Evolutionary conservation across 2,329 filamentous ascomycete genomes (phyloP), one percentile per base, ranked within the genome.

Genomic region (Hirsutella minnesotensis): DNA sequence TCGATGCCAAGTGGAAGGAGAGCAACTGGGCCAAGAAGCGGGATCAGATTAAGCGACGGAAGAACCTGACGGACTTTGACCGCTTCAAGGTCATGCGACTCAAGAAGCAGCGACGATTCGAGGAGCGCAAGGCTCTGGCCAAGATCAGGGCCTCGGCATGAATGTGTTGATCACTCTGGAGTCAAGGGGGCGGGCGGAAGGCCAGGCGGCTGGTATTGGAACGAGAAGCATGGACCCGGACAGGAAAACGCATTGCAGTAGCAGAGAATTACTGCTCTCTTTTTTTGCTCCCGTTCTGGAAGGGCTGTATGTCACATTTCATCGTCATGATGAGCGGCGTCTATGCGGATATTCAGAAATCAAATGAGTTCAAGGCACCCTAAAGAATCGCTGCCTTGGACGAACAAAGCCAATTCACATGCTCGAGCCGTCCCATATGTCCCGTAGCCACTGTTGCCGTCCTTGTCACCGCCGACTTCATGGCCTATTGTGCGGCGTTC

Each of bases 51-150:
- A 77, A 86, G 70, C 84, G 86, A 75, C 85, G 92, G 77, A 84
- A 83, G 75, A 79, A 80, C 62, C 77, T 98, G 56, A 94, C 83
- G 72, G 92, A 98, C 79, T 98, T 98, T 67, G 92, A 98, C 78
- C 84, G 92, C 70, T 98, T 96, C 87, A 95, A 98, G 86, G 92
- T 96, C 62, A 78, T 96, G 81, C 83, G 90, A 72, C 78, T 96
- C 73, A 94, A 90, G 84, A 98, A 98, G 83, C 89, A 95, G 83
- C 86, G 89, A 69, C 86, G 89, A 68, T 96, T 94, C 75, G 89
- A 95, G 79, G 83, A 95, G 72, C 84, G 84, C 74, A 96, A 95
- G 84, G 83, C 86, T 62, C 77, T 94, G 66, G 86, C 88, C 66
- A 94, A 95, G 81, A 75, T 94, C 72, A 85, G 84, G 76, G 82